Evolutionary conservation across 2,329 filamentous ascomycete genomes (phyloP), one percentile per base, ranked within the genome.

Genomic region (Incumbomyces lentus): DNA sequence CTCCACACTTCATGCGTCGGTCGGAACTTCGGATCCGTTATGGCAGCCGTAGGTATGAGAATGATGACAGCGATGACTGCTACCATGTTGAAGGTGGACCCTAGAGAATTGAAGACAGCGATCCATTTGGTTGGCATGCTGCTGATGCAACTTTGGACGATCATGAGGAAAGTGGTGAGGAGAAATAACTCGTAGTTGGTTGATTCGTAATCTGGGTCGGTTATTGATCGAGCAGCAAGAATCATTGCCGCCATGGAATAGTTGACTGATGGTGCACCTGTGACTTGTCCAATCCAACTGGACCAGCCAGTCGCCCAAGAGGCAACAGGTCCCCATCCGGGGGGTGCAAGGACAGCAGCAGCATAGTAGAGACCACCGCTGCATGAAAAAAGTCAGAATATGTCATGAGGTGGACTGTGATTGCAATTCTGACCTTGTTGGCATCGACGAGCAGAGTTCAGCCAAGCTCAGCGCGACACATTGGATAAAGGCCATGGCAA

Each of bases 291-390:
- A 34, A 83, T 68, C 79, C 79, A 84, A 60, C 82, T 84, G 40
- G 74, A 79, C 81, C 81, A 84, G 8, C 80, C 81, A 1, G 79
- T 83, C 22, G 83, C 66, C 81, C 75, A 84, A 12, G 81, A 74
- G 11, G 80, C 81, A 44, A 83, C 72, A 1, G 81, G 80, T 0
- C 81, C 81, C 62, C 73, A 84, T 35, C 76, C 76, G 1, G 72
- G 69, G 5, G 80, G 80, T 19, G 82, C 82, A 6, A 87, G 71
- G 1, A 86, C 82, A 3, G 82, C 82, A 14, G 81, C 68, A 13
- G 82, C 82, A 60, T 87, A 87, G 63, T 87, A 87, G 13, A 87
- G 67, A 19, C 82, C 82, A 46, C 82, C 82, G 55, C 73, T 60
- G 22, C 22, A 26, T 5, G 8, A 26, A 26, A 8, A 26, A 26